Percentiles rank a stretch among this genome's conserved stretches.
Conservation (phyloP, 208 protist genomes). For the Herpetomonas samuelpessoai region DNA sequence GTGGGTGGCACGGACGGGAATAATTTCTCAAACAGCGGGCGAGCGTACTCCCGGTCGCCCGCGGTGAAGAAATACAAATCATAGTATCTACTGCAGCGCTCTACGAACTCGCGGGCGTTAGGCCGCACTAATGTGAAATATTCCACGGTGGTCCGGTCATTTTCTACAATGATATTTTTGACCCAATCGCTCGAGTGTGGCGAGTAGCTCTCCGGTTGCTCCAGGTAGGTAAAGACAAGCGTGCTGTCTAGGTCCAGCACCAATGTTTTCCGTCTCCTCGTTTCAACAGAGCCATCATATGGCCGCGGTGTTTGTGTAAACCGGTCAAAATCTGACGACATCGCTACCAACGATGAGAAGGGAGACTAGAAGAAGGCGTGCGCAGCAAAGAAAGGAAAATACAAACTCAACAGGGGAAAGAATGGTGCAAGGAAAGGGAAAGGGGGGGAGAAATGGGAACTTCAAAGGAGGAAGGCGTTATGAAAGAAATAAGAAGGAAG, state of each 20-base stretch:
- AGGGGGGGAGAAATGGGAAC: too few relatives aligned
- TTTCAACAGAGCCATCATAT: conserved; percentile 10
- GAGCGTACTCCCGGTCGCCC: conserved; percentile 55
- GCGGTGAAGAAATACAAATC: conserved; percentile 77
- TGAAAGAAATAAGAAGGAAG: background rate
- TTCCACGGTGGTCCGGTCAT: background rate
- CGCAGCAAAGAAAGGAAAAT: conserved; percentile 13
- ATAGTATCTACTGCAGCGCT: conserved; percentile 36
- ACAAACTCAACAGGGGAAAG: too few relatives aligned
- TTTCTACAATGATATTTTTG: background rate
- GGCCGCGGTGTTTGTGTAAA: conserved; percentile 6
- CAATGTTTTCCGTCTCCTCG: conserved; percentile 22
- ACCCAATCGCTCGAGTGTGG: conserved; percentile 13
- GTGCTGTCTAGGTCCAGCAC: conserved; percentile 76
- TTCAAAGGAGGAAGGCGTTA: background rate
- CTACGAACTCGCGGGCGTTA: conserved; percentile 41
- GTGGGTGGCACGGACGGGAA: conserved; percentile 30
- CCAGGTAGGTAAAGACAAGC: conserved; percentile 50
- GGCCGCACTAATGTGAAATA: conserved; percentile 54
- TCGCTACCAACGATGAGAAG: conserved; percentile 2
- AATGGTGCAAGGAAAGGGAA: too few relatives aligned
- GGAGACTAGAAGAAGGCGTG: background rate
- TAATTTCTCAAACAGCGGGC: conserved; percentile 45
- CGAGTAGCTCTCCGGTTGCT: conserved; percentile 31
- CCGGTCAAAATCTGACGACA: background rate